phyloP scores from a whole-genome alignment of 768 basidiomycete species.

The Auricularia cornea region DNA sequence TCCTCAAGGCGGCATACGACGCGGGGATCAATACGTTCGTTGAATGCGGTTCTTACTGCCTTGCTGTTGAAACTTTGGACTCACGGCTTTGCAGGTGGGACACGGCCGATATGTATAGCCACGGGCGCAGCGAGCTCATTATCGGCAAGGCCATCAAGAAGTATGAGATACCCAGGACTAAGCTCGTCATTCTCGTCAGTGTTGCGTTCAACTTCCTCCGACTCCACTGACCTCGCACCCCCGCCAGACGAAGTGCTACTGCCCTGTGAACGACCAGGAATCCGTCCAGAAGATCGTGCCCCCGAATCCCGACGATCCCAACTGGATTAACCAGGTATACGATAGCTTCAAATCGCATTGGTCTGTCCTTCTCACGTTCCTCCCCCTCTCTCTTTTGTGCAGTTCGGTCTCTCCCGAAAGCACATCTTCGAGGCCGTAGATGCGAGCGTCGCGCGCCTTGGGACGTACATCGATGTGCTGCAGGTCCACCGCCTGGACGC shows the following conservation, averaged over 20 bases:
- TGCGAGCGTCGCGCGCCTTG: too few relatives aligned
- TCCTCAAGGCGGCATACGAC: slow-evolving; percentile 48
- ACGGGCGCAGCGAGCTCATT: slow-evolving; percentile 32
- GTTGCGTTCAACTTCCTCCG: slow-evolving; percentile 18
- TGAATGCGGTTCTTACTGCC: neutral
- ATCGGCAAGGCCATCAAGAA: slow-evolving; percentile 36
- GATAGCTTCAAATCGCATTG: too few relatives aligned
- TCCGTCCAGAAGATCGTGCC: slow-evolving; percentile 7
- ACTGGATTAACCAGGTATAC: slow-evolving; percentile 20
- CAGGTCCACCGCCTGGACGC: slow-evolving; percentile 42
- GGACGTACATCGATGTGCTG: slow-evolving; percentile 33
- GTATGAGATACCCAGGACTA: slow-evolving; percentile 29
- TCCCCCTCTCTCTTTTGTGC: neutral
- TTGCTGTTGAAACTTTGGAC: too few relatives aligned
- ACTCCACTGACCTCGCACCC: neutral
- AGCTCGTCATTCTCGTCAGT: slow-evolving; percentile 31
- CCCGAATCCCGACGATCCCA: too few relatives aligned
- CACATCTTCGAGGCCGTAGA: too few relatives aligned
- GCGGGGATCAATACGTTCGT: slow-evolving; percentile 51
- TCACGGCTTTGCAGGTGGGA: neutral
- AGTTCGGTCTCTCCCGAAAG: slow-evolving; percentile 15
- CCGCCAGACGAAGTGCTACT: neutral
- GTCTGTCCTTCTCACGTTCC: slow-evolving; percentile 21
- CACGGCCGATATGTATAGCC: too few relatives aligned
- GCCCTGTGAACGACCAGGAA: slow-evolving; percentile 3